Conservation (phyloP, 1,284 basidiomycete species). For the Irpex sp. region DNA sequence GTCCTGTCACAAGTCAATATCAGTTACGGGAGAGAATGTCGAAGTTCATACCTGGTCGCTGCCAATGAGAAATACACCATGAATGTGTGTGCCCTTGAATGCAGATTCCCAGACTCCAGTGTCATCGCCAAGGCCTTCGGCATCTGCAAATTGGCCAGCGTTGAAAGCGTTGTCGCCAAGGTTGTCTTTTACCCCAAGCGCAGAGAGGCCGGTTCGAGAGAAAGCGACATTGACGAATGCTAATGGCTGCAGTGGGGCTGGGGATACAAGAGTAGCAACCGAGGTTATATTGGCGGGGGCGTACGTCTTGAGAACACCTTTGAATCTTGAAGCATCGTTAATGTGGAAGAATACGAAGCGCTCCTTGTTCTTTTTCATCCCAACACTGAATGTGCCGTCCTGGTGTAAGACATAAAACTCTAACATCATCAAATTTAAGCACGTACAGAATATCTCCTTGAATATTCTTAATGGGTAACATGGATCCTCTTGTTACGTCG, state of each 20-base stretch:
- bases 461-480: not conserved
- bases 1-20: not conserved
- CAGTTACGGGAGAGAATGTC: not conserved
- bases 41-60: slow-evolving; percentile 8
- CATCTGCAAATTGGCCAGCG: slow-evolving; percentile 7
- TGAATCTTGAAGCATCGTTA: slow-evolving; percentile 9
- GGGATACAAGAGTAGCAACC: slow-evolving; percentile 8
- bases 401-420: not conserved
- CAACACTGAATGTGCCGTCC: slow-evolving; percentile 3
- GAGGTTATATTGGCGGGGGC: slow-evolving; percentile 8
- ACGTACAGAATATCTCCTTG: not conserved
- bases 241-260: slow-evolving; percentile 4
- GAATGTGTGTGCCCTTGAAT: slow-evolving; percentile 8
- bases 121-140: slow-evolving; percentile 7
- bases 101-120: slow-evolving; percentile 4
- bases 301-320: slow-evolving; percentile 8
- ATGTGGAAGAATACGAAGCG: slow-evolving; percentile 12
- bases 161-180: slow-evolving; percentile 4
- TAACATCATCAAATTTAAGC: not conserved
- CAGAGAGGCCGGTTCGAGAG: slow-evolving; percentile 5
- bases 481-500: not conserved
- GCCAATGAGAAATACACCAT: slow-evolving; percentile 12
- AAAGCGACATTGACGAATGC: slow-evolving; percentile 12
- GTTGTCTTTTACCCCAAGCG: slow-evolving; percentile 8
- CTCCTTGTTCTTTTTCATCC: slow-evolving; percentile 13